Percentiles rank a stretch among this genome's conserved stretches.
These are phyloP conservation scores for Trichoderma arundinaceum DNA, from an alignment of 2,329 filamentous ascomycete genomes.

Conservation along the genomic window DNA sequence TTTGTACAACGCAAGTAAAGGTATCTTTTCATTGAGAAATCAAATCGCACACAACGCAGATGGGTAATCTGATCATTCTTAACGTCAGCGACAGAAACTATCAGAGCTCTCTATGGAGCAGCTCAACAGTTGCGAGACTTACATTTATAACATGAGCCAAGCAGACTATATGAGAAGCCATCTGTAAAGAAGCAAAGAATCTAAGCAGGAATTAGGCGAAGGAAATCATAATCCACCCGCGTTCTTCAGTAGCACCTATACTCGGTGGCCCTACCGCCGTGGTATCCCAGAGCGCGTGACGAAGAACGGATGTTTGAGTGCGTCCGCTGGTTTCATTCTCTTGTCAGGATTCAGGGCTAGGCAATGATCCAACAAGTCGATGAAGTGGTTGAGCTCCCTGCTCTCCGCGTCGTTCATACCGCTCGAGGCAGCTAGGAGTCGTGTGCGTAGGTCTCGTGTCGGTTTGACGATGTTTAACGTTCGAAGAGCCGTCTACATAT, in stretches of 20 bases:
- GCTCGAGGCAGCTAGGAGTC: slow-evolving; percentile 74
- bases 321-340: slow-evolving; percentile 83
- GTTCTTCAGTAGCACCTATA: not conserved
- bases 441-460: slow-evolving; percentile 79
- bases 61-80: not conserved
- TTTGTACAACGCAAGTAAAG: slow-evolving; percentile 14
- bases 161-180: not conserved
- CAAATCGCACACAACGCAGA: not conserved
- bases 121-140: not conserved
- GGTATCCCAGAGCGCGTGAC: slow-evolving; percentile 45
- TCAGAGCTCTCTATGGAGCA: not conserved
- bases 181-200: not conserved
- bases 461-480: slow-evolving; percentile 75
- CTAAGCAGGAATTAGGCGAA: not conserved
- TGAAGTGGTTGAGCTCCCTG: slow-evolving; percentile 80
- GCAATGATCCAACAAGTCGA: slow-evolving; percentile 87
- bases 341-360: slow-evolving; percentile 91
- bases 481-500: slow-evolving; percentile 65
- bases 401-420: slow-evolving; percentile 75
- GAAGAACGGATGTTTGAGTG: slow-evolving; percentile 89
- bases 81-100: not conserved
- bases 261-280: slow-evolving; percentile 35
- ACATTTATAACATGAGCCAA: not conserved
- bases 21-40: not conserved
- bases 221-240: not conserved